phyloP scores from a whole-genome alignment of 2,329 filamentous ascomycete genomes.

The Fusarium guadeloupense region DNA sequence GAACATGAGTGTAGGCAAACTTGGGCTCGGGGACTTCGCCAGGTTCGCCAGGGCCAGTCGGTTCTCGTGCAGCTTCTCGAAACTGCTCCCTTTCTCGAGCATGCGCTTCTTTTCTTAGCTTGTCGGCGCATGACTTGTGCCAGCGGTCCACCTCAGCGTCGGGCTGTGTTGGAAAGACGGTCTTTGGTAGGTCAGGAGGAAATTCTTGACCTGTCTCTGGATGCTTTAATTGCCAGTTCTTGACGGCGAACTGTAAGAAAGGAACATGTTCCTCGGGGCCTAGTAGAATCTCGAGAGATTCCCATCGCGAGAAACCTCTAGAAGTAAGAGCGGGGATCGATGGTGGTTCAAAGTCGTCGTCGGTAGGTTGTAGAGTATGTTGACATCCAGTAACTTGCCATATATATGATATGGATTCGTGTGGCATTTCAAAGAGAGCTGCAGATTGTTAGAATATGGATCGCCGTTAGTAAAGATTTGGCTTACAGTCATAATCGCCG shows the following conservation, averaged over 20 bases:
- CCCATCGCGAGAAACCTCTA: slow-evolving; percentile 91
- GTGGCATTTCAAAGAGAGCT: slow-evolving; percentile 80
- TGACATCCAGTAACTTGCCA: slow-evolving; percentile 92
- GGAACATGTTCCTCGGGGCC: slow-evolving; percentile 88
- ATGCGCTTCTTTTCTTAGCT: slow-evolving; percentile 69
- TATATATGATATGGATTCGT: slow-evolving; percentile 84
- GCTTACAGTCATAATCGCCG: slow-evolving; percentile 75
- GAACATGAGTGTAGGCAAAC: slow-evolving; percentile 50
- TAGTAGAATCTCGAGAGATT: slow-evolving; percentile 88
- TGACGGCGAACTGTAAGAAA: slow-evolving; percentile 82
- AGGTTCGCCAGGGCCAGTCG: slow-evolving; percentile 42
- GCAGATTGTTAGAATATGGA: slow-evolving; percentile 14
- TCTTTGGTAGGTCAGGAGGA: slow-evolving; percentile 64
- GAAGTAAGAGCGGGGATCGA: slow-evolving; percentile 83
- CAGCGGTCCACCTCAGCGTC: slow-evolving; percentile 86
- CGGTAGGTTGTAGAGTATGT: slow-evolving; percentile 82
- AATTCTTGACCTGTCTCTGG: slow-evolving; percentile 77
- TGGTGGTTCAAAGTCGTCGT: slow-evolving; percentile 77
- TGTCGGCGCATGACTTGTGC: slow-evolving; percentile 81
- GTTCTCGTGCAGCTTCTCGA: slow-evolving; percentile 23
- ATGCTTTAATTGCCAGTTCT: slow-evolving; percentile 78
- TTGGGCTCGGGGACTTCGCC: slow-evolving; percentile 48
- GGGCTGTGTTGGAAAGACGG: slow-evolving; percentile 75
- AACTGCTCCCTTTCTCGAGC: slow-evolving; percentile 48
- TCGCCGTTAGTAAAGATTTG: neutral